Percentiles rank a stretch among this genome's conserved stretches.
Conservation (phyloP, 306 rosid genomes). For the Vigna trinervia region DNA sequence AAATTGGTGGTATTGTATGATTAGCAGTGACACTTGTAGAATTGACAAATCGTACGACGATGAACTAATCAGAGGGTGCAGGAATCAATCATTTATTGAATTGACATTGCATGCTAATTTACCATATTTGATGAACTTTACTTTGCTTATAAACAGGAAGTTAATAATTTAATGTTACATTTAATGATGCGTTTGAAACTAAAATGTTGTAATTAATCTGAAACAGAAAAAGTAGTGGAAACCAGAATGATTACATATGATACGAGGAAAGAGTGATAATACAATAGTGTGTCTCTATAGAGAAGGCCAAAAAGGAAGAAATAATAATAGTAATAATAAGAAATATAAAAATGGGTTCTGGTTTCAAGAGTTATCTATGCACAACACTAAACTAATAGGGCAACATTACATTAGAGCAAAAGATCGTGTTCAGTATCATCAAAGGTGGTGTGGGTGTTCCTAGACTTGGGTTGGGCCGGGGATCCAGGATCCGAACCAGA, state of each 20-base stretch:
- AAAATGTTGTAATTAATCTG: background rate
- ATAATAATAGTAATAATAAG: background rate
- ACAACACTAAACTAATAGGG: conserved; percentile 47
- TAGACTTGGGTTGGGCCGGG: conserved; percentile 38
- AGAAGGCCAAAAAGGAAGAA: background rate
- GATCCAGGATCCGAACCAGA: conserved; percentile 30
- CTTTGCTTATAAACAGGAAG: too few species aligned
- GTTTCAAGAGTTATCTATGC: conserved; percentile 39
- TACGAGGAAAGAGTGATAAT: conserved; percentile 4
- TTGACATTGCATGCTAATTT: too few species aligned
- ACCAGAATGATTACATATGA: conserved; percentile 32
- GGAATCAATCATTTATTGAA: too few species aligned
- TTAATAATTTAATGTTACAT: too few species aligned
- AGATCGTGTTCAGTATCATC: conserved; percentile 51
- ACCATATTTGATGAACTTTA: too few species aligned
- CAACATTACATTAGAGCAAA: conserved; percentile 25
- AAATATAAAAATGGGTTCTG: conserved; percentile 44
- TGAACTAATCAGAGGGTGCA: too few species aligned
- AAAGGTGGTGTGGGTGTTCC: conserved; percentile 35
- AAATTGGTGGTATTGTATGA: too few species aligned
- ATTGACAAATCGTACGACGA: too few species aligned
- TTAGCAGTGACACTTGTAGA: too few species aligned
- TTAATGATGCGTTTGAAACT: background rate
- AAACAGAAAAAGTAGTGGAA: too few species aligned
- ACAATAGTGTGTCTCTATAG: background rate